Evolutionary conservation across 306 rosid genomes (phyloP).

Genomic region (Quercus mongolica): DNA sequence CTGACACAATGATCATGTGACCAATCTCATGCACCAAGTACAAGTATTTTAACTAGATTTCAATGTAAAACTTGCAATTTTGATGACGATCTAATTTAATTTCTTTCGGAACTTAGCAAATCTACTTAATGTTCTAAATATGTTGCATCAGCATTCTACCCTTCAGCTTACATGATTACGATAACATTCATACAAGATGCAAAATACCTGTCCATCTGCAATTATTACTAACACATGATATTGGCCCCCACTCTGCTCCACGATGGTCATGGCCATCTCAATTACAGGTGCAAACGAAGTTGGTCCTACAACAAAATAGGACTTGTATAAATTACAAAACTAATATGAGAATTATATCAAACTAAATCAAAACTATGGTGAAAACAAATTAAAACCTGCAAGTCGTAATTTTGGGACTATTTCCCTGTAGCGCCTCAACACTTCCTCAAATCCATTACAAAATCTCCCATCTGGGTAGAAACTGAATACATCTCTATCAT

Average conservation of each 20-base stretch:
- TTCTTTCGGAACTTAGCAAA: not conserved
- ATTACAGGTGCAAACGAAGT: conserved; percentile 89
- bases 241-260: conserved; percentile 88
- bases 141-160: conserved; percentile 1
- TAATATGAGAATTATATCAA: conserved; percentile 1
- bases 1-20: not conserved
- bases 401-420: conserved; percentile 76
- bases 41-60: not conserved
- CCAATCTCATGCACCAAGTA: conserved; percentile 13
- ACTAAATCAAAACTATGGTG: not conserved
- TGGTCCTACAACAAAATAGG: conserved; percentile 60
- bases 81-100: not conserved
- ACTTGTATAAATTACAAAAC: not conserved
- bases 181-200: not conserved
- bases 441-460: conserved; percentile 96
- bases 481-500: conserved; percentile 85
- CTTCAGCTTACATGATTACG: conserved; percentile 4
- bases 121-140: not conserved
- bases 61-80: not conserved
- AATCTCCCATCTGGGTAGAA: conserved; percentile 67
- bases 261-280: conserved; percentile 96
- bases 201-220: conserved; percentile 96
- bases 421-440: conserved; percentile 69
- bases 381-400: conserved; percentile 57
- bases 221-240: conserved; percentile 62